Evolutionary conservation across 768 basidiomycete species (phyloP), one percentile per base, ranked within the genome.

Genomic region (Mrakia hoshinonis): DNA sequence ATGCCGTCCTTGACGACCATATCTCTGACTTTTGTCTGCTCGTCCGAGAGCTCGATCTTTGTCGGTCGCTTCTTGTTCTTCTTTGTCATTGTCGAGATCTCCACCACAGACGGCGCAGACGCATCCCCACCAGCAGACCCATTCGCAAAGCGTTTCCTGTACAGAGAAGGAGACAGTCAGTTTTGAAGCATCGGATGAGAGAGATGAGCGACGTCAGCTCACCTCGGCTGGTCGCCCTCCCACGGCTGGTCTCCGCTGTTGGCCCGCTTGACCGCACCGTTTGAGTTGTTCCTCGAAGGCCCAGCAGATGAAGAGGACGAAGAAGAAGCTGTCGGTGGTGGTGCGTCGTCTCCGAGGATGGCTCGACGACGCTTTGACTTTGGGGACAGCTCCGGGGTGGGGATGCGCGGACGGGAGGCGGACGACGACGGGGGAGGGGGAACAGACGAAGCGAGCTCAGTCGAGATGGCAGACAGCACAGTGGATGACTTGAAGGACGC

Each of bases 21-120:
- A 70, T 85, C 83, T 73, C 96, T 81, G 61, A 99, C 90, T 72
- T 88, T 85, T 65, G 82, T 87, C 80, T 99, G 96, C 77, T 98
- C 94, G 72, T 68, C 64, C 1, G 73, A 74, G 38, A 75, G 61
- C 29, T 61, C 51, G 26, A 73, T 64, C 54, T 66, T 60, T 22
- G 38, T 46, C 20, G 49, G 5, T 51, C 67, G 48, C 61, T 73
- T 73, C 66, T 61, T 69, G 51, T 22, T 46, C 54, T 31, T 54
- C 52, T 68, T 68, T 24, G 15, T 43, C 15, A 15, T 43, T 43
- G 43, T 26, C 55, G 46, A 38, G 31, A 46, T 51, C 20, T 62
- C 47, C 38, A 69, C 29, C 10, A 31, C 46, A 20, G 43, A 22
- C 48, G 58, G 31, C 20, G 34, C 31, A 38, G 58, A 36, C 36